These are phyloP conservation scores for Nigrospora osmanthi DNA, from an alignment of 2,329 filamentous ascomycete species.

Conservation along the genomic window DNA sequence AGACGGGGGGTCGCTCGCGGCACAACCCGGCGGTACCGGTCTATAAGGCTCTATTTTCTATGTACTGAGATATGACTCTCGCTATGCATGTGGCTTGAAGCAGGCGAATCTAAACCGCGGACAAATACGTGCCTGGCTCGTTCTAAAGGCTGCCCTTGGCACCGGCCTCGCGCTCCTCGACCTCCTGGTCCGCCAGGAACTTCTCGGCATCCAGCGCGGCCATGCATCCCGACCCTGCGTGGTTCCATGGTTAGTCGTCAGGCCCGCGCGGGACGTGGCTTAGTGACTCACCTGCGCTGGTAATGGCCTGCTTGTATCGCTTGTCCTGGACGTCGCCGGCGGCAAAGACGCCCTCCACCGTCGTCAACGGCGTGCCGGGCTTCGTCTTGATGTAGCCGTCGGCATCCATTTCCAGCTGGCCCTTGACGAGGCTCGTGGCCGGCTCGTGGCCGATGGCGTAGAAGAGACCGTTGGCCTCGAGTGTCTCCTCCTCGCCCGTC, in stretches of 20 bases:
- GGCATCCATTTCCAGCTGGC: slow-evolving; percentile 76
- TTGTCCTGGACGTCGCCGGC: slow-evolving; percentile 98
- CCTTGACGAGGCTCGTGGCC: slow-evolving; percentile 84
- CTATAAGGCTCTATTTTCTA: too few relatives aligned
- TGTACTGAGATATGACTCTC: too few relatives aligned
- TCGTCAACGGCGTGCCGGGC: slow-evolving; percentile 83
- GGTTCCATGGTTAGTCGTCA: too few relatives aligned
- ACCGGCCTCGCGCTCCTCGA: slow-evolving; percentile 29
- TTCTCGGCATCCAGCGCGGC: slow-evolving; percentile 95
- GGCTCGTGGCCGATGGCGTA: slow-evolving; percentile 97
- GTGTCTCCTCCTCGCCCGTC: slow-evolving; percentile 70
- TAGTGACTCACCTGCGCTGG: slow-evolving; percentile 72
- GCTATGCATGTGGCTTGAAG: too few relatives aligned
- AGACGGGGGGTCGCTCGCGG: too few relatives aligned
- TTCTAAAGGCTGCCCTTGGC: slow-evolving; percentile 18
- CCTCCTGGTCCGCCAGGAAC: slow-evolving; percentile 72
- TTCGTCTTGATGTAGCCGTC: slow-evolving; percentile 89
- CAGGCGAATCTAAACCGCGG: too few relatives aligned
- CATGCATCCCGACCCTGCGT: slow-evolving; percentile 79
- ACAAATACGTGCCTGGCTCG: too few relatives aligned
- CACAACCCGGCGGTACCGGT: too few relatives aligned
- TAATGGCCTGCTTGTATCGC: slow-evolving; percentile 95
- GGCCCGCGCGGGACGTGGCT: too few relatives aligned
- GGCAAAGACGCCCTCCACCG: slow-evolving; percentile 85
- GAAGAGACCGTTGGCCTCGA: slow-evolving; percentile 88